Evolutionary conservation across 768 basidiomycete species (phyloP), one percentile per base, ranked within the genome.

Genomic region (Lactarius hatsudake): DNA sequence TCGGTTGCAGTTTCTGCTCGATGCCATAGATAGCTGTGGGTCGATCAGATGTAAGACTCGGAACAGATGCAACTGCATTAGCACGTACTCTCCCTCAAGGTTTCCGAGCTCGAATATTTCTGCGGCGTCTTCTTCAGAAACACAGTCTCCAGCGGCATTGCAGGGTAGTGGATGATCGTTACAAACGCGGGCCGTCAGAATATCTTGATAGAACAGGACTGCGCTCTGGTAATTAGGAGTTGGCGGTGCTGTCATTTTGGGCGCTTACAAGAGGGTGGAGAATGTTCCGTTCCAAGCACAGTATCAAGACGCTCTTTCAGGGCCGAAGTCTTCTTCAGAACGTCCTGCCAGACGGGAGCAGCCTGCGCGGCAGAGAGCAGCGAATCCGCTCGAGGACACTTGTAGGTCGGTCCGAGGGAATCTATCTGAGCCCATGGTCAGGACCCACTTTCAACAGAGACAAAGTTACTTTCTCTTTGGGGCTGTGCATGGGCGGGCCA

Each of bases 21-120:
- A 64, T 82, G 83, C 79, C 80, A 83, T 62, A 83, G 79, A 71
- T 83, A 83, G 63, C 82, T 83, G 23, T n/a, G 15, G 23, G 48
- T 23, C 12, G 10, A 26, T 51, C 10, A 13, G 69, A 20, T 40
- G 13, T 1, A 3, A 13, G 34, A 30, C 28, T 30, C 28, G 28
- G 28, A 3, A 40, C 4, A 51, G 5, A 12, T n/a, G 13, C 34
- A n/a, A 18, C 5, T 4, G 26, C 8, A 34, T 15, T n/a, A 13
- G 26, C 18, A 2, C 76, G 48, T 55, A 78, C 78, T 78, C 77
- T 70, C 74, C 77, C 64, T 79, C 78, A 36, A 75, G 74, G 65
- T 79, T 76, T 32, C 76, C 77, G 62, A 78, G 74, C 6, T 71
- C 71, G 65, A 75, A 76, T 1, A 79, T 76, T 36, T 64, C 67